phyloP scores from a whole-genome alignment of 176 grass and related monocot genomes.

The Oropetium thomaeum region DNA sequence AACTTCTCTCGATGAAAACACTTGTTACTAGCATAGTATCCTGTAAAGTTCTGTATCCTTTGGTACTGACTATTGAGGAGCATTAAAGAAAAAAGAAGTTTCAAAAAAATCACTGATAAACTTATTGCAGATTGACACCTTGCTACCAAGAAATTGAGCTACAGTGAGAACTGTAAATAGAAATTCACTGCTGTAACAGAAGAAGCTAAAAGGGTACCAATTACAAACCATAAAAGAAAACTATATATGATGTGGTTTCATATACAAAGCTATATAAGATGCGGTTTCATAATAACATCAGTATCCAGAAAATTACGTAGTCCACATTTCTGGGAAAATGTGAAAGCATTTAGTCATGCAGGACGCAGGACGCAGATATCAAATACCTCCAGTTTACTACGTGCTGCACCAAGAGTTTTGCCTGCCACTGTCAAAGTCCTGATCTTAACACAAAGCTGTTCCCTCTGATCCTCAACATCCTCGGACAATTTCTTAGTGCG shows the following conservation, averaged over 20 bases:
- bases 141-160: background rate
- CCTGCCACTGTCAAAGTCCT: constrained; percentile 56
- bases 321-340: background rate
- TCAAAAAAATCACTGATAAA: background rate
- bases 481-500: constrained; percentile 32
- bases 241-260: background rate
- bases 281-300: too few species aligned
- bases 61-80: background rate
- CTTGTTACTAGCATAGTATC: background rate
- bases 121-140: background rate
- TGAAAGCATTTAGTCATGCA: background rate
- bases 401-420: constrained; percentile 40
- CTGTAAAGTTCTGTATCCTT: background rate
- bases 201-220: background rate
- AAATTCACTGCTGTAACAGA: background rate
- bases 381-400: constrained; percentile 64
- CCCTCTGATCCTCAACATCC: constrained; percentile 43
- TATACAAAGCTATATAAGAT: too few species aligned
- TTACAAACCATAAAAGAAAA: background rate
- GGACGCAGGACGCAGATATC: background rate
- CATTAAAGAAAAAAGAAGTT: background rate
- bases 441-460: constrained; percentile 52
- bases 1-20: background rate
- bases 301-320: background rate
- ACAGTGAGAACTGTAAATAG: background rate